Evolutionary conservation across 306 rosid species (phyloP), one percentile per base, ranked within the genome.

Genomic region (Vigna nakashimae): DNA sequence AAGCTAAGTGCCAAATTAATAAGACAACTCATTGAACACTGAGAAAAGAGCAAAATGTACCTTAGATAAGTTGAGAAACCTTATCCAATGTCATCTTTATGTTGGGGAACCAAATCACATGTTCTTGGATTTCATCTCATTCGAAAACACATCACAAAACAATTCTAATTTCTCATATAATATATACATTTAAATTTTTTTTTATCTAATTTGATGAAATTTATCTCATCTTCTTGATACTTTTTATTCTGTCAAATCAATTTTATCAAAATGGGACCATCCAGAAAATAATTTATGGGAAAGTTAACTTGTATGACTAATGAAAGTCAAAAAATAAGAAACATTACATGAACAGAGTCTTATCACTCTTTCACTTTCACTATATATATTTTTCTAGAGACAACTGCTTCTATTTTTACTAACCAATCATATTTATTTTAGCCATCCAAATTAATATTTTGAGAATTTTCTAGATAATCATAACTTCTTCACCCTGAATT

Each of bases 11-110:
- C 68, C 45, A 62, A 32, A 32, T 16, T 62, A 62, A 32, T 62
- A 64, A 9, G 46, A 64, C 7, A 8, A 7, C 4, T 3, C 28
- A 64, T 64, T 63, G n/a, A 63, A 63, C 48, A n/a, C 7, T 3
- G 16, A 16, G 26, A 34, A 63, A 32, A 62, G 22, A 15, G 67
- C 12, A 62, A 32, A 62, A 32, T 17, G 18, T 26, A 6, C 22
- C 12, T 6, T 1, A 32, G 1, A 36, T 20, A 63, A 63, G 46
- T 16, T 3, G 68, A 32, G 45, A 32, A 3, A 40, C 48, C 68
- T 32, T 58, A 58, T 58, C 66, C 69, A n/a, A 64, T 36, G 15
- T 4, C 69, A 36, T 36, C 26, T 64, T 64, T 64, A 36, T 9
- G 69, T n/a, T 1, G 42, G 49, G 26, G 17, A 63, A 63, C 22